Evolutionary conservation across 2,329 filamentous ascomycete species (phyloP), one percentile per base, ranked within the genome.

Genomic region (Colletotrichum salicis): DNA sequence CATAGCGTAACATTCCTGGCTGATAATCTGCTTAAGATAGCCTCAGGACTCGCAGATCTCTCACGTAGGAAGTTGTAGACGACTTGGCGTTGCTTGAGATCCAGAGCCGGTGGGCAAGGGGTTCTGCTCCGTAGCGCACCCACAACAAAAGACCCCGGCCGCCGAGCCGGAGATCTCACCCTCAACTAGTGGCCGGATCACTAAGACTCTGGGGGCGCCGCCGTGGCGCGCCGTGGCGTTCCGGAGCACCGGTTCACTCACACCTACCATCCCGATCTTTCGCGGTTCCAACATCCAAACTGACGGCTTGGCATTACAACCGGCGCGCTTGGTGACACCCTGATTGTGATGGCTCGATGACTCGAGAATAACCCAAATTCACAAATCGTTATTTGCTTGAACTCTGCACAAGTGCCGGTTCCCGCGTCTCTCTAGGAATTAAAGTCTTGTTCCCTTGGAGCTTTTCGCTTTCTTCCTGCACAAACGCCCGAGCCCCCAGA

Each of bases 241-340:
- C 48, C 55, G 29, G 6, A 41, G n/a, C 29, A 33, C 55, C 45
- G 54, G 64, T 41, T 22, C 4, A 27, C 13, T 37, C n/a, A 6
- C 22, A 10, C 11, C 45, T 19, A 52, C 64, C 45, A 48, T 48
- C 24, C 15, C 29, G 13, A 35, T 60, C 22, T 24, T 59, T 33
- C 10, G 19, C 5, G 37, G 56, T 11, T 22, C 15, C 61, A 55
- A 64, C 57, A 33, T 59, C 35, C 70, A 70, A 72, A 72, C 66
- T 72, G 66, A 64, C 59, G 31, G 48, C 70, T 72, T 72, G 70
- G 70, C 70, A 59, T 15, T 31, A 48, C 60, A 27, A 31, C 4
- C 24, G 33, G 41, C 11, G 33, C n/a, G 41, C 41, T 48, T 22
- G 37, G 45, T 29, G 31, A 7, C 15, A 55, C 29, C 29, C 56